These are phyloP conservation scores for Coccinonectria pachysandricola DNA, from an alignment of 2,329 filamentous ascomycete species.

Conservation along the genomic window DNA sequence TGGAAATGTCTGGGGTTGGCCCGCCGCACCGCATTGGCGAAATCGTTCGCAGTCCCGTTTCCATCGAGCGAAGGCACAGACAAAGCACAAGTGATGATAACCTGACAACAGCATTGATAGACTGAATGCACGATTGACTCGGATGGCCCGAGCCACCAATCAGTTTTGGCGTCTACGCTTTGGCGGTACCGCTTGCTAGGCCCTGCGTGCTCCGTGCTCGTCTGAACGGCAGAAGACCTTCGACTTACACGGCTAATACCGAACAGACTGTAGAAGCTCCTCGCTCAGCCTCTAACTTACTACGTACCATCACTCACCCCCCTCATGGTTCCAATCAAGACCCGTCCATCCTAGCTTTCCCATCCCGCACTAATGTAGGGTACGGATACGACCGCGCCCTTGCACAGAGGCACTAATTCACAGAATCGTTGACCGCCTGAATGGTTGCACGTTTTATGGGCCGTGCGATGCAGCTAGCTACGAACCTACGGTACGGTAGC, in stretches of 20 bases:
- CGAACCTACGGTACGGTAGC: too few relatives aligned
- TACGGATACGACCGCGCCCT: too few relatives aligned
- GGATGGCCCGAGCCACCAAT: slow-evolving; percentile 15
- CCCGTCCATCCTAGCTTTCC: slow-evolving; percentile 6
- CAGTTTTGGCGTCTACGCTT: slow-evolving; percentile 9
- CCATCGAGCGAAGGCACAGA: too few relatives aligned
- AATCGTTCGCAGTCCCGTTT: too few relatives aligned
- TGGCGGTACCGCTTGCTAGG: slow-evolving; percentile 7
- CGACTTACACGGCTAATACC: slow-evolving; percentile 12
- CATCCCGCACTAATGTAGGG: slow-evolving; percentile 14
- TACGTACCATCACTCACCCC: slow-evolving; percentile 9
- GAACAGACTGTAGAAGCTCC: slow-evolving; percentile 5
- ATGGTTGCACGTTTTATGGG: slow-evolving; percentile 23
- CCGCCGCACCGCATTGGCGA: slow-evolving; percentile 14
- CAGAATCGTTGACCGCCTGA: slow-evolving; percentile 20
- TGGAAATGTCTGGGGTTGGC: slow-evolving; percentile 18
- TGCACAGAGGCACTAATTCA: slow-evolving; percentile 14
- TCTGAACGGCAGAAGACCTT: too few relatives aligned
- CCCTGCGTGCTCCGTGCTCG: slow-evolving; percentile 17
- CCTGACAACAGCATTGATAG: too few relatives aligned
- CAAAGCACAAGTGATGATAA: too few relatives aligned
- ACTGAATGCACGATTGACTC: too few relatives aligned
- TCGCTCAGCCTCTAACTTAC: slow-evolving; percentile 1
- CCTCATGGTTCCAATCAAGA: slow-evolving; percentile 6
- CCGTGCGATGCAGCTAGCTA: slow-evolving; percentile 18